Percentiles rank a stretch among this genome's conserved stretches.
Evolutionary conservation across 2,329 filamentous ascomycete species (phyloP).

Genomic region (Aspergillus clavatus): DNA sequence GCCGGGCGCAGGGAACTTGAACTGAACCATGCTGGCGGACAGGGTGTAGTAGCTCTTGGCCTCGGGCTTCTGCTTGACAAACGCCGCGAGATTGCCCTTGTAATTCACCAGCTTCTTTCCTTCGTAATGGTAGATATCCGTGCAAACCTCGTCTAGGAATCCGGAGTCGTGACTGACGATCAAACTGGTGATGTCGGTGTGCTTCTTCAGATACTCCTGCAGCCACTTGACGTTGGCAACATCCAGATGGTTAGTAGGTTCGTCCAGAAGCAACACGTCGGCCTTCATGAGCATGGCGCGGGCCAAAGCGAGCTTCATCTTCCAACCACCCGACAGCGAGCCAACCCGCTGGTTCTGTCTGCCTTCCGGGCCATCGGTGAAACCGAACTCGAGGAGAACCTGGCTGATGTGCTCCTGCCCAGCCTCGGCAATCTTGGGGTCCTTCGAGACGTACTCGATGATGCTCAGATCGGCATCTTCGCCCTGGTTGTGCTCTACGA

Average conservation of each 20-base stretch:
- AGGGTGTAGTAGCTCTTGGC: slow-evolving; percentile 98
- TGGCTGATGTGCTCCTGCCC: slow-evolving; percentile 74
- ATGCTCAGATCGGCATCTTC: slow-evolving; percentile 97
- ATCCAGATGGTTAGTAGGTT: slow-evolving; percentile 98
- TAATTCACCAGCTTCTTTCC: slow-evolving; percentile 77
- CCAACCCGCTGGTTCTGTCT: slow-evolving; percentile 86
- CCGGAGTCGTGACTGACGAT: slow-evolving; percentile 98
- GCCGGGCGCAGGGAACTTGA: slow-evolving; percentile 96
- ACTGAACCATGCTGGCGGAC: slow-evolving; percentile 79
- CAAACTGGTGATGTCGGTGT: slow-evolving; percentile 92
- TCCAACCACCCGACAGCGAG: slow-evolving; percentile 96
- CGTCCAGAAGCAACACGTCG: slow-evolving; percentile 94
- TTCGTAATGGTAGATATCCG: slow-evolving; percentile 99
- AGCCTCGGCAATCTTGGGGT: slow-evolving; percentile 75
- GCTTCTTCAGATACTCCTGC: slow-evolving; percentile 89
- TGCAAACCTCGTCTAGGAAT: slow-evolving; percentile 95
- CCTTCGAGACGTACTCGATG: slow-evolving; percentile 84
- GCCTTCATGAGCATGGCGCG: slow-evolving; percentile 94
- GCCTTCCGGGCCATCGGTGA: slow-evolving; percentile 82
- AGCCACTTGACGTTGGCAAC: slow-evolving; percentile 95
- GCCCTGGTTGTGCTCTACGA: slow-evolving; percentile 98
- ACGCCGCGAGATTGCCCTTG: slow-evolving; percentile 52
- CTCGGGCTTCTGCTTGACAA: slow-evolving; percentile 86
- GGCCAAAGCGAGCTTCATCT: slow-evolving; percentile 98
- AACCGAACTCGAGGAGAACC: slow-evolving; percentile 87